Conservation (phyloP, 257 asterid genomes). For the Thymus quinquecostatus region DNA sequence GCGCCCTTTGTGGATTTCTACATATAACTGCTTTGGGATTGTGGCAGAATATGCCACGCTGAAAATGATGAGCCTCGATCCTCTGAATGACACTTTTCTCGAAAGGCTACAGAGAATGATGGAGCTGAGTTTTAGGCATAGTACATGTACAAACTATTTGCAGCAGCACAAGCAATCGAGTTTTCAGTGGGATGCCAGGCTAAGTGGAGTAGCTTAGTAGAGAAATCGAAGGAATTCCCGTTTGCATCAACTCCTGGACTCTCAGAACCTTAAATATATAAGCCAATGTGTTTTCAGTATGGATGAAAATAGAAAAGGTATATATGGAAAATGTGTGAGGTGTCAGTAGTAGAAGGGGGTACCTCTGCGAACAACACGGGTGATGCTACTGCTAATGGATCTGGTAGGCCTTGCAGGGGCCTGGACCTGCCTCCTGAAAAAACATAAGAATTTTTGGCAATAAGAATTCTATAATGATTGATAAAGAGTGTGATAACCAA, state of each 20-base stretch:
- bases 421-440: slow-evolving; percentile 81
- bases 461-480: slow-evolving; percentile 10
- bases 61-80: slow-evolving; percentile 40
- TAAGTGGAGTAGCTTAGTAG: slow-evolving; percentile 92
- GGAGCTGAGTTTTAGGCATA: slow-evolving; percentile 64
- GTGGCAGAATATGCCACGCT: slow-evolving; percentile 40
- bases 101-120: slow-evolving; percentile 46
- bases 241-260: slow-evolving; percentile 83
- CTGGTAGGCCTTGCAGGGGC: slow-evolving; percentile 91
- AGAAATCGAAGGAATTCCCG: slow-evolving; percentile 86
- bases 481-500: slow-evolving; percentile 14
- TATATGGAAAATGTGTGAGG: background rate
- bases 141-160: slow-evolving; percentile 99
- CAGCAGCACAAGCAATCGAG: slow-evolving; percentile 98
- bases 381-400: slow-evolving; percentile 82
- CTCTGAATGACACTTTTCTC: slow-evolving; percentile 37
- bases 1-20: slow-evolving; percentile 38
- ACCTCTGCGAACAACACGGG: slow-evolving; percentile 93
- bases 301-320: background rate
- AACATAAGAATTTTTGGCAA: slow-evolving; percentile 14
- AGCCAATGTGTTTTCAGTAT: background rate
- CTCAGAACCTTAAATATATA: slow-evolving; percentile 63
- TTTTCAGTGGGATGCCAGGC: slow-evolving; percentile 99
- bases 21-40: slow-evolving; percentile 39
- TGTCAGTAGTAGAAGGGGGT: background rate